Base-by-base conservation (phyloP, 2,329 filamentous ascomycete genomes). In the Penicillium sclerotiorum region DNA sequence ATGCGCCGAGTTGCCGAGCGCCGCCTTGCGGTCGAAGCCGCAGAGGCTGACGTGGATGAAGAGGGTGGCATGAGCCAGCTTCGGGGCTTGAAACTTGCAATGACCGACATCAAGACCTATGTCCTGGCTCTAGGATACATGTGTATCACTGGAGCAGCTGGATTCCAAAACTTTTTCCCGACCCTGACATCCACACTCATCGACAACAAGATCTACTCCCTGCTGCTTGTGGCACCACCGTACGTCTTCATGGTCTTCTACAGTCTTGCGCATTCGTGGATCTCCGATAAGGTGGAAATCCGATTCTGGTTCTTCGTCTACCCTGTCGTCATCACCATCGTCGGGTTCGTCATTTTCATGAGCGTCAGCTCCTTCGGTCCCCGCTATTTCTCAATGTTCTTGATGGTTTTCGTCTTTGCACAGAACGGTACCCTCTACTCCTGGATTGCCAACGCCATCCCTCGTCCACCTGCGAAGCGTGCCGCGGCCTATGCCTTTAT, bases 121-220 rank as follows among this genome's bases (percentile, higher is more conserved):
- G 62, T 75, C 7, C 60, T 73, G 15, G 55, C 65, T 12, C 43
- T 77, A 8, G 73, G 71, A 5, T 80, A 79, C 60, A 73, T 77
- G 65, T 69, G 73, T 47, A 76, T 79, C 47, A 78, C 74, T 1
- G 77, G 75, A 7, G 75, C 59, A 1, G 51, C 58, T 2, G 78
- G 77, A 1, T 80, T 82, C 61, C 78, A 81, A 48, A 80, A 81
- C 64, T 84, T 82, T 70, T 81, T 81, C 64, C 79, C 80, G 0
- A 77, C 79, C 0, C 72, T 77, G 56, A 81, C 71, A 28, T 63
- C 53, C 57, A 77, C 76, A 0, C 67, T 81, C 12, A 68, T 70
- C 18, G 75, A 74, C 57, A 61, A 52, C 55, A 52, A 75, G 21
- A 77, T 74, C 25, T 68, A 80, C 23, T 79, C 80, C 0, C 62